phyloP scores from a whole-genome alignment of 192 early-diverging fungal genomes.

The Phlyctochytrium bullatum region DNA sequence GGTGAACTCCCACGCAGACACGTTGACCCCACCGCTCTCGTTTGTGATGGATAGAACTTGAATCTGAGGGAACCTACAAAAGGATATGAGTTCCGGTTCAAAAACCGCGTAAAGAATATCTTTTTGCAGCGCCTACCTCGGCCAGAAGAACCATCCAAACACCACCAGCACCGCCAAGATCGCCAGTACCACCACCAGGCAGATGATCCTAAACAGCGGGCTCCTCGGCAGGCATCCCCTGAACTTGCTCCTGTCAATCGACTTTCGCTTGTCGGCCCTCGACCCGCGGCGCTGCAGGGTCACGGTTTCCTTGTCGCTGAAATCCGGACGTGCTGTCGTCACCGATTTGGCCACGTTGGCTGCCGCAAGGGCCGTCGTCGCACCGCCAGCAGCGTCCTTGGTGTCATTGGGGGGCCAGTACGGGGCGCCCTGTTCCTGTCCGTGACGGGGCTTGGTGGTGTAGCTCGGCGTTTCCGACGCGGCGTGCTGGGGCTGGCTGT shows the following conservation, averaged over 20 bases:
- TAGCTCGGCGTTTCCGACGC: no score
- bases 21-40: neutral
- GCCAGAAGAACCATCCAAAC: constrained; percentile 18
- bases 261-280: constrained; percentile 2
- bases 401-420: no score
- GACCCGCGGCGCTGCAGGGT: neutral
- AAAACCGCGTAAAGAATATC: no score
- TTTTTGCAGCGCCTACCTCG: constrained; percentile 15
- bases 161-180: constrained; percentile 8
- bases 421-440: no score
- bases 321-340: no score
- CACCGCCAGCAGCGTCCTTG: no score
- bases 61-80: constrained; percentile 18
- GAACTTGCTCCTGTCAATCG: constrained; percentile 1
- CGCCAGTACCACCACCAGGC: constrained; percentile 6
- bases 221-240: constrained; percentile 17
- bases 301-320: no score
- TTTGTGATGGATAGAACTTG: constrained; percentile 9
- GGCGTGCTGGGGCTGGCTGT: no score
- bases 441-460: no score
- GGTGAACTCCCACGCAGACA: constrained; percentile 10
- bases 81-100: no score
- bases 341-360: no score
- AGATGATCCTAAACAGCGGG: constrained; percentile 21
- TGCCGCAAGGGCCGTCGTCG: no score